phyloP scores from a whole-genome alignment of 805 yeast genomes.

The Cyberlindnera saturnus region DNA sequence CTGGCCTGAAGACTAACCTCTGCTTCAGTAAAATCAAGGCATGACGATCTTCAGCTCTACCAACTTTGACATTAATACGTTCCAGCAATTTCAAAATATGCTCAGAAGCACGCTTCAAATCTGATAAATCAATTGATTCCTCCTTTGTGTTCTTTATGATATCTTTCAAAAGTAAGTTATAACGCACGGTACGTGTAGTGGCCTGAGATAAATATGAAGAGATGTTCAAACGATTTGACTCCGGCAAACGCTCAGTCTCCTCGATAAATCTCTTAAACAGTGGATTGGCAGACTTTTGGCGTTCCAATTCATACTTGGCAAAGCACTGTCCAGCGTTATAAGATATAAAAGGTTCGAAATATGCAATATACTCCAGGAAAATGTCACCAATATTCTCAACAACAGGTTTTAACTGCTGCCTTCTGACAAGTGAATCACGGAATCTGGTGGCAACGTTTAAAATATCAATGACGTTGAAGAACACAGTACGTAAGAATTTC shows the following conservation, averaged over 20 bases:
- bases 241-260: conserved; percentile 80
- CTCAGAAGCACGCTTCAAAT: conserved; percentile 66
- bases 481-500: conserved; percentile 85
- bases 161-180: conserved; percentile 77
- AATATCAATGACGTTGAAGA: conserved; percentile 83
- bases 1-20: conserved; percentile 71
- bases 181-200: conserved; percentile 91
- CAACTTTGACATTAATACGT: conserved; percentile 74
- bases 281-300: conserved; percentile 86
- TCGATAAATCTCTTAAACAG: conserved; percentile 90
- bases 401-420: conserved; percentile 82
- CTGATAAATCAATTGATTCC: conserved; percentile 55
- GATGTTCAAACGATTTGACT: conserved; percentile 82
- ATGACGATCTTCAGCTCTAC: conserved; percentile 90
- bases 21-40: conserved; percentile 83
- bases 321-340: conserved; percentile 94
- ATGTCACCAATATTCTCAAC: conserved; percentile 85
- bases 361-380: conserved; percentile 74
- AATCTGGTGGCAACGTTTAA: conserved; percentile 76
- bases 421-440: conserved; percentile 81
- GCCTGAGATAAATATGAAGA: conserved; percentile 93
- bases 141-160: conserved; percentile 77
- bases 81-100: conserved; percentile 69
- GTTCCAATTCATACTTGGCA: conserved; percentile 91
- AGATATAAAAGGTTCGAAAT: conserved; percentile 85